Evolutionary conservation across 306 rosid genomes (phyloP), one percentile per base, ranked within the genome.

Genomic region (Hippophae tibetana): DNA sequence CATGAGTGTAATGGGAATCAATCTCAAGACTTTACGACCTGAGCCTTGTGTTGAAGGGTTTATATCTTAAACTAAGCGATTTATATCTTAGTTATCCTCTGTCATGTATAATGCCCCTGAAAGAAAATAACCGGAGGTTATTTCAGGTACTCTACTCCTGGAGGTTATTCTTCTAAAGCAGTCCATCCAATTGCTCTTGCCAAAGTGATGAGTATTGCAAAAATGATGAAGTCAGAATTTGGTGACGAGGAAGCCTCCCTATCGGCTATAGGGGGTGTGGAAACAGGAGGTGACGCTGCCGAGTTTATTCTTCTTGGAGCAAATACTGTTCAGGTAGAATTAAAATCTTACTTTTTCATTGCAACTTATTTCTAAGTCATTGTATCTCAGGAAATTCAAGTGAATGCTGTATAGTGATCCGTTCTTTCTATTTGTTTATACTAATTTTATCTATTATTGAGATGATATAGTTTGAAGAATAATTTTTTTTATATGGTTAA

Each of bases 11-110:
- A 92, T 92, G 99, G 99, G 96, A 78, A 92, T 92, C 78, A 86
- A 92, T 80, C 93, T 92, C 12, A 47, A 62, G 10, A 87, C 86
- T 5, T 78, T 92, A 72, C 93, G 89, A 25, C 99, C 99, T 0
- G 99, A 92, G 81, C 99, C 99, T 65, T 87, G 93, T 57, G 99
- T 92, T 13, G 99, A 92, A 80, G 99, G 96, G 99, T 87, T 62
- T 61, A 85, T 58, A 70, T 70, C 71, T 74, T 47, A 57, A 73
- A 52, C 48, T 42, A 51, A 42, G 45, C 50, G 6, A 42, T 53
- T 62, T 62, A n/a, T 62, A 10, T 48, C 49, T 78, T 70, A 44
- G 41, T 56, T 25, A 64, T 75, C 43, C 12, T 59, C 44, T 47
- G 52, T 46, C 69, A 31, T 59, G 72, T 42, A 53, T 57, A 2